phyloP scores from a whole-genome alignment of 495 filamentous ascomycete species.

The Podospora appendiculata region DNA sequence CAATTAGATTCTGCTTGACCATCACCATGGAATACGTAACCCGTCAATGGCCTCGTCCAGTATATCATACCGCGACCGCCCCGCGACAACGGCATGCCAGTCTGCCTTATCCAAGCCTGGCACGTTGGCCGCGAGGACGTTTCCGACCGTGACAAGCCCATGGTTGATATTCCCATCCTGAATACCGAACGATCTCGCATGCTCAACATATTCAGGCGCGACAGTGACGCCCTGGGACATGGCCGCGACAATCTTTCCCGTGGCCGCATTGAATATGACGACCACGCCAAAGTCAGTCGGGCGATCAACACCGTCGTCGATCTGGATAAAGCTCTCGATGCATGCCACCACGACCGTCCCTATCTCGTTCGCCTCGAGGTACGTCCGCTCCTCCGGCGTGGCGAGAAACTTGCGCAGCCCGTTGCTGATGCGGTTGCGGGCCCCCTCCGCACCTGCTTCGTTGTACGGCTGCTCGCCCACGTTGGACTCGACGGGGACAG shows the following conservation, averaged over 20 bases:
- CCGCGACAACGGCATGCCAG: conserved; percentile 11
- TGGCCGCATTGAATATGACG: conserved; percentile 6
- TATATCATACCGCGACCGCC: conserved; percentile 13
- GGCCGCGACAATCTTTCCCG: neutral
- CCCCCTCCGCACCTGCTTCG: conserved; percentile 4
- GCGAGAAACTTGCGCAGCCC: neutral
- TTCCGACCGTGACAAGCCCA: conserved; percentile 11
- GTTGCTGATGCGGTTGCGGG: conserved; percentile 9
- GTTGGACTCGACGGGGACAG: conserved; percentile 4
- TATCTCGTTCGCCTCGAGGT: neutral
- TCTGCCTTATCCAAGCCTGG: conserved; percentile 8
- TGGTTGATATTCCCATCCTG: conserved; percentile 3
- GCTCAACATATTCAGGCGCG: conserved; percentile 4
- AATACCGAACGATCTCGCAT: conserved; percentile 7
- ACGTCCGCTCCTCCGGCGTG: neutral
- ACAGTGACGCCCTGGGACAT: conserved; percentile 9
- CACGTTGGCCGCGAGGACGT: conserved; percentile 3
- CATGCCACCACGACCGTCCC: conserved; percentile 5
- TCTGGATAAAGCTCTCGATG: conserved; percentile 13
- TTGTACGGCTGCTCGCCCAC: conserved; percentile 20
- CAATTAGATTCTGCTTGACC: too few species aligned
- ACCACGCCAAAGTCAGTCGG: conserved; percentile 10
- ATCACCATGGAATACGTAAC: conserved; percentile 9
- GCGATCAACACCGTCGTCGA: neutral
- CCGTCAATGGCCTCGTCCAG: conserved; percentile 8